These are phyloP conservation scores for Hypoxylon sp. DNA, from an alignment of 2,329 filamentous ascomycete genomes.

Conservation along the genomic window DNA sequence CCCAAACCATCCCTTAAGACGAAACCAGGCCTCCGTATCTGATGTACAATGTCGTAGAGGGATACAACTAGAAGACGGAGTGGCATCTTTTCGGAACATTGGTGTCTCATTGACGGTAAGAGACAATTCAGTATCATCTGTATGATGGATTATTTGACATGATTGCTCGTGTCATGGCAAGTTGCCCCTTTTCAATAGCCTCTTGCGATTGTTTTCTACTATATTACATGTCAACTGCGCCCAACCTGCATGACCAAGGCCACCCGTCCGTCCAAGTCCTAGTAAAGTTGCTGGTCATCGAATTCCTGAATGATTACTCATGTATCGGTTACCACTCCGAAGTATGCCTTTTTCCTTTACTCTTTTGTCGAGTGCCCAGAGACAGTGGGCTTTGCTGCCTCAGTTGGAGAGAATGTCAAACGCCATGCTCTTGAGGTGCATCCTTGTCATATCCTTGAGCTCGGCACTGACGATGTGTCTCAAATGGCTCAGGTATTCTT, in stretches of 20 bases:
- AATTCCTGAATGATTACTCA: not conserved
- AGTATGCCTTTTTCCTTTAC: no score
- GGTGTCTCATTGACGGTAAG: not conserved
- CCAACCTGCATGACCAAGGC: not conserved
- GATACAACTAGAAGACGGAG: not conserved
- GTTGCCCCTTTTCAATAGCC: not conserved
- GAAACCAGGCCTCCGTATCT: no score
- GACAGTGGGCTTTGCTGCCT: no score
- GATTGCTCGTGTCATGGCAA: conserved; percentile 22
- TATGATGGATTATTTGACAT: conserved; percentile 14
- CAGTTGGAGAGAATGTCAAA: no score
- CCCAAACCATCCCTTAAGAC: no score
- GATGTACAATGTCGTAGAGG: not conserved
- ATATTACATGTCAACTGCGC: not conserved
- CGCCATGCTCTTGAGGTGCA: no score
- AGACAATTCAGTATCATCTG: not conserved
- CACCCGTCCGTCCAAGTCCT: not conserved
- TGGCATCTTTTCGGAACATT: not conserved
- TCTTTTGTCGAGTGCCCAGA: no score
- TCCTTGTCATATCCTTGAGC: no score
- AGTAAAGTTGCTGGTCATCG: not conserved
- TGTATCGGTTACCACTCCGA: no score
- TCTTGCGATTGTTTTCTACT: conserved; percentile 4
- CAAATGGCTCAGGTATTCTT: no score
- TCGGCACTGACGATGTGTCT: no score